Percentiles rank a stretch among this genome's conserved stretches.
Conservation (phyloP, 2,329 filamentous ascomycete genomes). For the Scedosporium dehoogii region DNA sequence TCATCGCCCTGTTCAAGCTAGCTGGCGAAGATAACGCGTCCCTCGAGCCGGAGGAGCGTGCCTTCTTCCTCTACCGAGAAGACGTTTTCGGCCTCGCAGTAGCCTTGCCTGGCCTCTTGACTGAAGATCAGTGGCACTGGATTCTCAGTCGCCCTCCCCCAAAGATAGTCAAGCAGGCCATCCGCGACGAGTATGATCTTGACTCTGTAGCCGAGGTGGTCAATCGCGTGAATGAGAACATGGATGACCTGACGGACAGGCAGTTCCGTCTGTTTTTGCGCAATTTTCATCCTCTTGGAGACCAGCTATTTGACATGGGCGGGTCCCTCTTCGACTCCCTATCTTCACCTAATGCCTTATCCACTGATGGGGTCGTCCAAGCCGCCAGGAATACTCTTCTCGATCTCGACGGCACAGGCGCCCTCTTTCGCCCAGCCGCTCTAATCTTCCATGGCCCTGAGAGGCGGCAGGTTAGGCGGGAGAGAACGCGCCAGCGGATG, state of each 20-base stretch:
- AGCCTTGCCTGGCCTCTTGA: neutral
- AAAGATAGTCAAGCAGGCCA: neutral
- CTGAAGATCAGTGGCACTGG: neutral
- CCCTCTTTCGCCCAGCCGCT: neutral
- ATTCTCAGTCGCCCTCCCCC: neutral
- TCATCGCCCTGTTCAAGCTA: neutral
- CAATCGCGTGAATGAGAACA: neutral
- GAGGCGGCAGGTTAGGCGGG: neutral
- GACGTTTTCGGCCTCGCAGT: slow-evolving; percentile 2
- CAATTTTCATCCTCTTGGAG: neutral
- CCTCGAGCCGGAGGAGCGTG: neutral
- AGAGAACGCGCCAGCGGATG: neutral
- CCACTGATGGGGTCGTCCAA: neutral
- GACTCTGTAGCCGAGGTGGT: neutral
- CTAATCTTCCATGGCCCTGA: neutral
- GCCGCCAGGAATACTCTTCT: neutral
- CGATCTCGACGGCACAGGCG: neutral
- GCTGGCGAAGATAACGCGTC: neutral
- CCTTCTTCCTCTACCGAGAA: neutral
- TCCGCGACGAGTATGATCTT: neutral
- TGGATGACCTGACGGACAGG: neutral
- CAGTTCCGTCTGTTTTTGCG: neutral
- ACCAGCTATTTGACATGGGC: neutral
- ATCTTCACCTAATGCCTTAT: neutral
- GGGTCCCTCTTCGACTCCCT: neutral